Base-by-base conservation (phyloP, 2,329 filamentous ascomycete genomes). In the Phoma sp. region DNA sequence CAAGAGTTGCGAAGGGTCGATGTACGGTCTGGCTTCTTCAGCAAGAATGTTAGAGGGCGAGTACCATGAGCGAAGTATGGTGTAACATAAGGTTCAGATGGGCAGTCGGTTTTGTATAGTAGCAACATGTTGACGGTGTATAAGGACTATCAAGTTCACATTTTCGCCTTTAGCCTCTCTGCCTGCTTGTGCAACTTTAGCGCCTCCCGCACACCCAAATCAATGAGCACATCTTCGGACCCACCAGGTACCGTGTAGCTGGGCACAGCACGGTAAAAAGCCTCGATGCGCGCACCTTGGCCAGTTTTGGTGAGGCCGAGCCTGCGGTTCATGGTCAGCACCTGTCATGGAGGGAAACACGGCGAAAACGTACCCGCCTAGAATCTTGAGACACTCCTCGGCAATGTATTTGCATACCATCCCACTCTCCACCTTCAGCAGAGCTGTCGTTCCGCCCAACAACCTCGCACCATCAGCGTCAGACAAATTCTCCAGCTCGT, bases 191-290 rank as follows among this genome's bases (percentile, higher is more conserved):
- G 64, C 27, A 70, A 31, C 46, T 73, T 71, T 55, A 72, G 50
- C 15, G 69, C 69, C 44, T 71, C 68, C 37, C 67, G 54, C 6
- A 71, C 69, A 2, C 69, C 69, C 8, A 72, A 58, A 54, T 71
- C 69, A 37, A 70, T 61, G 24, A 71, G 39, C 17, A 70, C 68
- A 46, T 72, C 69, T 39, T 73, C 68, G 7, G 58, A 62, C 0
- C 69, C 69, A 10, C 67, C 63, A 19, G 63, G 66, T 1, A 72
- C 69, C 12, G 68, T 61, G 24, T 60, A 64, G 39, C 61, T 60
- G 10, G 65, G 66, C 0, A 68, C 62, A 1, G 56, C 58, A 15
- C 68, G 60, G 31, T 68, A 72, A 22, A 70, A 68, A 1, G 58
- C 56, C 52, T 70, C 69, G 25, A 72, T 68, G 2, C 69, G 36